Evolutionary conservation across 129 eudicot species (phyloP), one percentile per base, ranked within the genome.

Genomic region (Centaurea solstitialis): DNA sequence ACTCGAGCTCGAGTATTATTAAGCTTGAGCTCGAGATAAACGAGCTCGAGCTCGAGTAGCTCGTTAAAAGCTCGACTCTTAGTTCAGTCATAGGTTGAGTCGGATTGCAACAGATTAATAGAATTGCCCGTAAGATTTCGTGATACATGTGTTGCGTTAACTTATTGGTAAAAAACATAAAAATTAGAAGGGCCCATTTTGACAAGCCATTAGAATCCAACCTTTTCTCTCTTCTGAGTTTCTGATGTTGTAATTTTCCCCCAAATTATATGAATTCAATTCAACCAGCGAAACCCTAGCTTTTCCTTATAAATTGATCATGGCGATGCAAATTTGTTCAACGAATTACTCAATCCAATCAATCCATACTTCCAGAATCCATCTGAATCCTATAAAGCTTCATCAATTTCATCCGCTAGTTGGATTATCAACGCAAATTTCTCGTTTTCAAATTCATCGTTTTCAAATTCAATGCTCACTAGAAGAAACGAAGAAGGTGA

Each of bases 391-490:
- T 21, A 4, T 9, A n/a, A n/a, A 33, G 17, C 15, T 1, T 45
- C 65, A 24, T 79, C 85, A 67, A 21, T 28, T 69, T 50, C 79
- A 64, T 41, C 77, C 47, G 23, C 30, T 45, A 4, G 41, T 17
- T 61, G 50, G 80, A 38, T 71, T 68, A 3, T 72, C 83, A 21
- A 75, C 81, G 6, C 72, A 33, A 9, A 77, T 7, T 67, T 68
- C 33, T 26, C 68, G 68, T 76, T 67, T 59, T 57, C 73, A 38
- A 30, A 75, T 61, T 21, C 59, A 26, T 37, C 72, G 81, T 40
- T n/a, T n/a, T n/a, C n/a, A n/a, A n/a, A 79, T 85, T 65, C 87
- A 80, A 74, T 93, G 99, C 78, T 89, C 92, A 7, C 83, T 62
- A 21, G 86, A 90, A 73, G 86, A 47, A 80, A 62, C 22, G 72